phyloP scores from a whole-genome alignment of 768 basidiomycete species.

The Stropharia rugosoannulata region DNA sequence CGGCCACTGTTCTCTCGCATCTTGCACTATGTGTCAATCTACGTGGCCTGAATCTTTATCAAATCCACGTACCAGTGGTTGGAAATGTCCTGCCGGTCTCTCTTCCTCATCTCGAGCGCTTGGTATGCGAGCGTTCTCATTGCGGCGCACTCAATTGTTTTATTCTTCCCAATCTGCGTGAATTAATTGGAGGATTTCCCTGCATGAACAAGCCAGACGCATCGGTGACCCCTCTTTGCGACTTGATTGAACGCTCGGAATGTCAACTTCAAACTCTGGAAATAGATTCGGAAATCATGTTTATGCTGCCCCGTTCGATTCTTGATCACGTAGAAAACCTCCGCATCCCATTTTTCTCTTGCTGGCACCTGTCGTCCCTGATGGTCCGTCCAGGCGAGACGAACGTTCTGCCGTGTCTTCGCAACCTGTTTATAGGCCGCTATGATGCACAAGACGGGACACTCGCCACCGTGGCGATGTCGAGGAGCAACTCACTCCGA shows the following conservation, averaged over 20 bases:
- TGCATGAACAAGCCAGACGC: background rate
- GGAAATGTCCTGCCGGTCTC: background rate
- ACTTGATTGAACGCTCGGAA: constrained; percentile 5
- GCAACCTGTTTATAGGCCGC: constrained; percentile 7
- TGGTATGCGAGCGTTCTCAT: constrained; percentile 6
- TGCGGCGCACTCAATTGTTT: constrained; percentile 3
- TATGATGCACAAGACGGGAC: background rate
- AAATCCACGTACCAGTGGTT: background rate
- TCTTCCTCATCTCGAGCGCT: constrained; percentile 1
- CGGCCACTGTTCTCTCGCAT: background rate
- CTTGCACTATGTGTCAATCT: constrained; percentile 4
- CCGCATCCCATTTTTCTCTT: background rate
- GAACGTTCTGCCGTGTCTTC: constrained; percentile 1
- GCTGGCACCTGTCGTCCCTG: background rate
- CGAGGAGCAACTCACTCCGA: constrained; percentile 3
- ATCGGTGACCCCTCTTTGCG: background rate
- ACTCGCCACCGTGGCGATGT: constrained; percentile 5
- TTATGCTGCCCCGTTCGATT: background rate
- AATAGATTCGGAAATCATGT: background rate
- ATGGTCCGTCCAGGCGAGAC: background rate
- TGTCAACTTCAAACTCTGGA: background rate
- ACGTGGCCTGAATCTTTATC: constrained; percentile 4
- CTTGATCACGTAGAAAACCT: background rate
- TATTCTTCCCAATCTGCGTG: constrained; percentile 7
- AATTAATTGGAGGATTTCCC: background rate